Evolutionary conservation across 192 early-diverging fungal species (phyloP), one percentile per base, ranked within the genome.

Genomic region (Thamnidium elegans): DNA sequence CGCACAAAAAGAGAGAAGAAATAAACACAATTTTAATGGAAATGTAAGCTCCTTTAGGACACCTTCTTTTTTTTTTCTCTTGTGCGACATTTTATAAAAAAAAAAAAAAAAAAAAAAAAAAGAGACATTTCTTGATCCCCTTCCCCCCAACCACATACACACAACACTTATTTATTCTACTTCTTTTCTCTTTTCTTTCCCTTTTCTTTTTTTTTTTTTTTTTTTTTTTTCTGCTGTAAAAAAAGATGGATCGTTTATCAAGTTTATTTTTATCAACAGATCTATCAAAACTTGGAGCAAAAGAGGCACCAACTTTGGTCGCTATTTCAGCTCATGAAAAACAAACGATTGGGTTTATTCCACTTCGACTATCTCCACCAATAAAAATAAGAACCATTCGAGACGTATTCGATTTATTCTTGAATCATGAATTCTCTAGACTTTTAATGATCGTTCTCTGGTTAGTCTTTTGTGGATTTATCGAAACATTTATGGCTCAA

Each of bases 401-500:
- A 31, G 71, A 73, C 43, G 7, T 62, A 1, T 13, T 39, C 3
- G 53, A 56, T 39, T n/a, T 73, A 10, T 63, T 73, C 31, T 34
- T 67, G 50, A 73, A 73, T 30, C 71, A 67, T 47, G 65, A 66
- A 23, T 47, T 63, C 6, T 53, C 67, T 5, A 39, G 71, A 6
- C 58, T 73, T 3, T 39, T 68, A n/a, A 39, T 48, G 7, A 42
- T 42, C 30, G 26, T 63, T 4, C 19, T 59, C 4, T 63, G 50
- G 58, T 34, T 73, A 3, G 48, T 73, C 8, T 1, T 73, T 11
- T 67, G 65, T 23, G 71, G 71, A 0, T 21, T 67, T 2, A 55
- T 68, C 5, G 71, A 73, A 45, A 58, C 60, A 0, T 67, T 67
- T 59, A 50, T 67, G 44, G 71, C 65, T 20, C 65, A 73, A 58